Base-by-base conservation (phyloP, 1,284 basidiomycete genomes). In the Ceratobasidium sp. region DNA sequence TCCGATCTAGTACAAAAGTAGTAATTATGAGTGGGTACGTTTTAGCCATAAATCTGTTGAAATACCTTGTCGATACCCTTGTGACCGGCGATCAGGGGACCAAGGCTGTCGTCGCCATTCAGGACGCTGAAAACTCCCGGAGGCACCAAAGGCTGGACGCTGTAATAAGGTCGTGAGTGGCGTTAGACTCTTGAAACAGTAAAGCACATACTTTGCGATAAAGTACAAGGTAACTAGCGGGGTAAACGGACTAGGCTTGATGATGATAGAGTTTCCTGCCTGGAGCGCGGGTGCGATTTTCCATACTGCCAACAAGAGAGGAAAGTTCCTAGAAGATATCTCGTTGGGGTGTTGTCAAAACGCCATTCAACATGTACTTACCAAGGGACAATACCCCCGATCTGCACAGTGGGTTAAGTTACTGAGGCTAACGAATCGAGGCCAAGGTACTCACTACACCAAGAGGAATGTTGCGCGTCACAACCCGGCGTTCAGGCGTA, bases 401-500 rank as follows among this genome's bases (percentile, higher is more conserved):
- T 61, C 61, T 74, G 43, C 19, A 57, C 43, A 43, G 6, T 32
- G n/a, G 22, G 17, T 65, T 22, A 44, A 46, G n/a, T 29, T 49
- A 29, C 44, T 49, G 25, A 32, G n/a, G 15, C 40, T 51, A 34
- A 17, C 15, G n/a, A 62, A 62, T 6, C 15, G 29, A 49, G 29
- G 15, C 13, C 29, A 59, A 4, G 19, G 40, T 37, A 74, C 71
- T 7, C 51, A 74, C 71, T 4, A 74, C 71, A 40, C 71, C 71
- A 15, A 74, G 71, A 15, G 71, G 71, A 54, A 74, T 52, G n/a
- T 74, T 43, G 34, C 71, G 71, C n/a, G 71, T 74, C 32, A 74
- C 71, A 13, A 74, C 71, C 7, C 59, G 71, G n/a, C 71, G 71
- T 19, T 74, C 71, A n/a, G 71, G 71, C 22, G 71, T 74, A 65